Conservation (phyloP, 768 basidiomycete species). For the Suillus subalutaceus region DNA sequence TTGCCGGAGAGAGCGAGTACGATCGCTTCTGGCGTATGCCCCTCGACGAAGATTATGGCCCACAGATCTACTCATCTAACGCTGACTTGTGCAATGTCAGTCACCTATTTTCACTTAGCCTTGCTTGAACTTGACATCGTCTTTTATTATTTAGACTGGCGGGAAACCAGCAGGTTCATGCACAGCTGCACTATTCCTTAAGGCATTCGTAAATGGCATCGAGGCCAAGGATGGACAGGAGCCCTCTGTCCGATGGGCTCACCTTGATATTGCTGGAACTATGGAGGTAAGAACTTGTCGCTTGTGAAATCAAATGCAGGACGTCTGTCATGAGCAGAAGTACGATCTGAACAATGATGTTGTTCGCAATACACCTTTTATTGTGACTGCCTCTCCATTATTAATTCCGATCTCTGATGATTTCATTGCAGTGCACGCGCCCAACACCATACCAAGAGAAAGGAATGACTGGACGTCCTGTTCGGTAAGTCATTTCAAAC, state of each 20-base stretch:
- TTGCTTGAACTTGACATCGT: constrained; percentile 3
- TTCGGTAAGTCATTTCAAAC: constrained; percentile 52
- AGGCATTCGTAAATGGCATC: constrained; percentile 77
- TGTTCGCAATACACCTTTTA: background rate
- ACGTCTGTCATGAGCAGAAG: constrained; percentile 36
- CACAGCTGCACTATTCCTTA: constrained; percentile 88
- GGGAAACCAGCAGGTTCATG: constrained; percentile 72
- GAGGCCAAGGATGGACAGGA: constrained; percentile 60
- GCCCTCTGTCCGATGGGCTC: constrained; percentile 76
- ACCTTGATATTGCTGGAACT: constrained; percentile 80
- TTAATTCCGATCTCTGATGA: constrained; percentile 5
- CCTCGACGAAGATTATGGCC: constrained; percentile 77
- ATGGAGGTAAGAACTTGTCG: constrained; percentile 60
- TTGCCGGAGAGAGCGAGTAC: constrained; percentile 72
- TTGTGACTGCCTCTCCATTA: background rate
- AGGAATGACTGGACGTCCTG: constrained; percentile 82
- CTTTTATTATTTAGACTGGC: constrained; percentile 51
- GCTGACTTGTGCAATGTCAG: constrained; percentile 74
- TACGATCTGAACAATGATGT: background rate
- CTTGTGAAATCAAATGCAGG: constrained; percentile 25
- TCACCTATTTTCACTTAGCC: background rate
- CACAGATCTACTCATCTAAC: constrained; percentile 76
- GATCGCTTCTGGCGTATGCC: constrained; percentile 93
- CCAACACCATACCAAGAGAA: constrained; percentile 64
- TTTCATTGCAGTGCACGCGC: constrained; percentile 45